phyloP scores from a whole-genome alignment of 1,284 basidiomycete species.

The Phlebopus sp. region DNA sequence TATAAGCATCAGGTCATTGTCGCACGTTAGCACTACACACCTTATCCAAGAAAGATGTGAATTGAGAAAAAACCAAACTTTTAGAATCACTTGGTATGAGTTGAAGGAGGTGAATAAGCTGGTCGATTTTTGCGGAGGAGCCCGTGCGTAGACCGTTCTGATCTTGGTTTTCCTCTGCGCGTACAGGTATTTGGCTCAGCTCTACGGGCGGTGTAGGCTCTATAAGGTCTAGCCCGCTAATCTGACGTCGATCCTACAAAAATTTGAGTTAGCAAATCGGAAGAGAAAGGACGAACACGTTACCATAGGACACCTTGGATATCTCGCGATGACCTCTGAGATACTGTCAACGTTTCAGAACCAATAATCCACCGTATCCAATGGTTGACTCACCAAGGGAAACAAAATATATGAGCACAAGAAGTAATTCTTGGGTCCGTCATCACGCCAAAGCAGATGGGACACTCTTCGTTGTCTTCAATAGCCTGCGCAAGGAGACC shows the following conservation, averaged over 20 bases:
- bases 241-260: slow-evolving; percentile 64
- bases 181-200: slow-evolving; percentile 54
- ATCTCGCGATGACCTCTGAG: slow-evolving; percentile 60
- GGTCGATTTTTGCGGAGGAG: slow-evolving; percentile 82
- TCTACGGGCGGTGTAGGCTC: slow-evolving; percentile 67
- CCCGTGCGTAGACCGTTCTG: slow-evolving; percentile 44
- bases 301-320: slow-evolving; percentile 80
- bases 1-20: slow-evolving; percentile 5
- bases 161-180: slow-evolving; percentile 40
- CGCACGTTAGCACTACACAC: slow-evolving; percentile 32
- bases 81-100: slow-evolving; percentile 71
- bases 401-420: slow-evolving; percentile 78
- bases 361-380: background rate
- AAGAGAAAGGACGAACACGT: slow-evolving; percentile 6
- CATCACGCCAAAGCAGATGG: slow-evolving; percentile 69
- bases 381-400: slow-evolving; percentile 52
- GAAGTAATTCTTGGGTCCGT: slow-evolving; percentile 74
- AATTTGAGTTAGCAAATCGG: slow-evolving; percentile 7
- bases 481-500: slow-evolving; percentile 62
- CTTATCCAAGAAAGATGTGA: slow-evolving; percentile 81
- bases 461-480: slow-evolving; percentile 84
- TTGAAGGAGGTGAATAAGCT: slow-evolving; percentile 69
- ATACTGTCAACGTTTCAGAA: slow-evolving; percentile 46
- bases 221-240: slow-evolving; percentile 61
- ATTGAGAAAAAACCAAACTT: slow-evolving; percentile 82